A percentile compares a stretch with the other conserved stretches of the same genome.
These are phyloP conservation scores for Serendipita sp. DNA, from an alignment of 1,284 basidiomycete species.

Conservation along the genomic window DNA sequence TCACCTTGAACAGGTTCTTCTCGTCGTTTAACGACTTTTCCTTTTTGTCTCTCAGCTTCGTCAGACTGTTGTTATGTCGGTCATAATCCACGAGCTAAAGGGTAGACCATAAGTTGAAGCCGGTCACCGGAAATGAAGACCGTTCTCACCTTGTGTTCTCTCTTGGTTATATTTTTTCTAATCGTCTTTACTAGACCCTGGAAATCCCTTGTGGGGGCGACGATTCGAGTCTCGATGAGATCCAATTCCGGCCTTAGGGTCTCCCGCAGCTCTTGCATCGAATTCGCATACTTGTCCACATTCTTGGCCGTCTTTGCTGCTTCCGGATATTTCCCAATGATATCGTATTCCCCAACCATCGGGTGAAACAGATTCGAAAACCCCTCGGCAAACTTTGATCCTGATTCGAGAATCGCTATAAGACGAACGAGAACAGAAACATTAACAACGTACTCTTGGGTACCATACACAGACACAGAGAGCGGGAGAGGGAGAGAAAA, in stretches of 20 bases:
- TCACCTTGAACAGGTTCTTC: constrained; percentile 86
- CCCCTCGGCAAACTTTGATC: constrained; percentile 62
- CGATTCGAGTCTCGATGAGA: constrained; percentile 79
- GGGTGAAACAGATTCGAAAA: constrained; percentile 72
- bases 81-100: constrained; percentile 81
- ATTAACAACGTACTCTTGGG: background rate
- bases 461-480: background rate
- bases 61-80: constrained; percentile 88
- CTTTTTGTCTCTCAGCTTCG: constrained; percentile 94
- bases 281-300: constrained; percentile 52
- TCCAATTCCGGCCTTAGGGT: constrained; percentile 86
- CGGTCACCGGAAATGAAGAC: background rate
- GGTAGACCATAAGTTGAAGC: constrained; percentile 3
- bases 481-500: background rate
- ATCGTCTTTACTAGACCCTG: constrained; percentile 77
- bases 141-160: constrained; percentile 77
- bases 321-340: constrained; percentile 67
- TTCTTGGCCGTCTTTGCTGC: constrained; percentile 67
- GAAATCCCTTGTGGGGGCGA: constrained; percentile 80
- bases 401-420: constrained; percentile 67
- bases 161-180: constrained; percentile 87
- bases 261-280: constrained; percentile 72
- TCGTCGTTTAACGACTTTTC: constrained; percentile 87
- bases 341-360: constrained; percentile 67
- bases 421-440: constrained; percentile 7